A percentile compares a stretch with the other conserved stretches of the same genome.
phyloP scores from a whole-genome alignment of 2,329 filamentous ascomycete genomes.

The Claviceps humidiphila region DNA sequence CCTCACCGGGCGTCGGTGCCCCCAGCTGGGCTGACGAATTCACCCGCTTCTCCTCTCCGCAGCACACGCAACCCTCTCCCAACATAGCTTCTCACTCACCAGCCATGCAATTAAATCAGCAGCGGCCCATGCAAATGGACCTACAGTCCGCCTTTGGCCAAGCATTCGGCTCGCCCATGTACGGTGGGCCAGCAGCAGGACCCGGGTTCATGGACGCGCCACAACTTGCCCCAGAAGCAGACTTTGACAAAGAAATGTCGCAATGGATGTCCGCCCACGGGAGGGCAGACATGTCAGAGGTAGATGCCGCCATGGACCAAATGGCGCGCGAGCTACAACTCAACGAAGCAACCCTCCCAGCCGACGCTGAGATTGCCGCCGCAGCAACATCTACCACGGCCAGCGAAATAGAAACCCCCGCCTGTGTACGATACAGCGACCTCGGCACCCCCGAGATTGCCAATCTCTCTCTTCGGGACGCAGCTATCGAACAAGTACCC shows the following conservation, averaged over 20 bases:
- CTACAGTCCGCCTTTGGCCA: slow-evolving; percentile 20
- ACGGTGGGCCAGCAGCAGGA: slow-evolving; percentile 10
- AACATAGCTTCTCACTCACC: slow-evolving; percentile 6
- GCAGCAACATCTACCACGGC: not conserved
- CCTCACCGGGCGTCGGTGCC: slow-evolving; percentile 12
- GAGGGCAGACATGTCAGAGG: slow-evolving; percentile 21
- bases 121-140: slow-evolving; percentile 10
- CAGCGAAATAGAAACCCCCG: not conserved
- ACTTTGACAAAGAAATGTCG: slow-evolving; percentile 29
- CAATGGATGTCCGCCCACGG: slow-evolving; percentile 27
- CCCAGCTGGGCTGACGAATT: slow-evolving; percentile 26
- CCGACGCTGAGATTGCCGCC: slow-evolving; percentile 6
- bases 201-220: slow-evolving; percentile 13
- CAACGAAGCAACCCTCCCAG: slow-evolving; percentile 18
- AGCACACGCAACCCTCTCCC: slow-evolving; percentile 13
- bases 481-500: not conserved
- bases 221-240: slow-evolving; percentile 12
- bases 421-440: slow-evolving; percentile 12
- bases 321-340: slow-evolving; percentile 28
- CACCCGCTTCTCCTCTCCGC: slow-evolving; percentile 16
- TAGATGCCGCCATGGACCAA: slow-evolving; percentile 30
- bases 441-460: slow-evolving; percentile 20
- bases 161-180: slow-evolving; percentile 15
- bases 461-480: slow-evolving; percentile 17
- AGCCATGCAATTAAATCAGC: slow-evolving; percentile 15